These are phyloP conservation scores for Fraxinus baroniana DNA, from an alignment of 305 asterid species.

Conservation along the genomic window DNA sequence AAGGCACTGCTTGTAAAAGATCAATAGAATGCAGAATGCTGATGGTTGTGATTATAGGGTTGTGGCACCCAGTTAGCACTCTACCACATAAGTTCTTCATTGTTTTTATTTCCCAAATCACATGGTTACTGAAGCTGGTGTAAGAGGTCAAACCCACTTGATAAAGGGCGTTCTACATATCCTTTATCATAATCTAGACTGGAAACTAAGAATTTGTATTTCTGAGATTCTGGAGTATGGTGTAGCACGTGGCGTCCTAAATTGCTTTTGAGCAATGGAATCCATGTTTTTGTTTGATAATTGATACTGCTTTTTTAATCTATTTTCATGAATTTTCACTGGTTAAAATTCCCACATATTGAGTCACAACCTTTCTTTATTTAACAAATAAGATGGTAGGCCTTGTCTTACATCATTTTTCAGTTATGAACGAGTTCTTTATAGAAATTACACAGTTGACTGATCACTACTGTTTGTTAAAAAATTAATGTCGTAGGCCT, in stretches of 20 bases:
- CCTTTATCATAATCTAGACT: neutral
- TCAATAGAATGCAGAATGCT: neutral
- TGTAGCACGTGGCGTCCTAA: neutral
- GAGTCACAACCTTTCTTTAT: neutral
- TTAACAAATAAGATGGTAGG: neutral
- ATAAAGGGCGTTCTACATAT: neutral
- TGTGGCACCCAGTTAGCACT: neutral
- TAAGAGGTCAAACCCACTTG: neutral
- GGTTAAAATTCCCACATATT: neutral
- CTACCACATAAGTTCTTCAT: neutral
- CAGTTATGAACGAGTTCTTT: neutral
- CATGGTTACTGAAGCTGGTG: neutral
- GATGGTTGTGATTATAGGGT: neutral
- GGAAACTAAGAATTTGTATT: neutral
- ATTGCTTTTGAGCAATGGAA: neutral
- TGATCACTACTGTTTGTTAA: neutral
- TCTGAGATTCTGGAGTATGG: neutral
- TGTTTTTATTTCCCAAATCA: neutral
- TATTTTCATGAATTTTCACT: neutral
- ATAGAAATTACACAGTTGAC: neutral
- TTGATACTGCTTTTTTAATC: neutral
- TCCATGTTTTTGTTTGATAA: neutral
- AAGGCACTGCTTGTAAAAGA: constrained; percentile 2
- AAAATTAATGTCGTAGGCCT: neutral
- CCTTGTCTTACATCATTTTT: neutral